Conservation (phyloP, 768 basidiomycete genomes). For the Pluteus cervinus region DNA sequence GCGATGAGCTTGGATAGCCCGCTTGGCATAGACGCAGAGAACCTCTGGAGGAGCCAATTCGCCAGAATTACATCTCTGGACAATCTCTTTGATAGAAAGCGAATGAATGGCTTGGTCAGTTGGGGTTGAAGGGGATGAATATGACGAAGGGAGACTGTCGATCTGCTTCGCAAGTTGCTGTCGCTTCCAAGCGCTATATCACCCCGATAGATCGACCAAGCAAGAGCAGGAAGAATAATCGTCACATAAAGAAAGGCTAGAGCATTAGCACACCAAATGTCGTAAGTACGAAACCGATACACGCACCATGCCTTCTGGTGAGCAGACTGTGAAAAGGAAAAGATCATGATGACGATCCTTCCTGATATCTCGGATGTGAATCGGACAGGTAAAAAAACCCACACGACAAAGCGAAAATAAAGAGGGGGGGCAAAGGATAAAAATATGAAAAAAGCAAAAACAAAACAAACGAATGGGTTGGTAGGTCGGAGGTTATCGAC, state of each 20-base stretch:
- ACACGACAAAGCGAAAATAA: too few relatives aligned
- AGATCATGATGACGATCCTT: too few relatives aligned
- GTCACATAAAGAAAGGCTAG: slow-evolving; percentile 2
- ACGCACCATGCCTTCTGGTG: slow-evolving; percentile 37
- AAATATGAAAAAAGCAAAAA: too few relatives aligned
- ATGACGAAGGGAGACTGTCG: slow-evolving; percentile 31
- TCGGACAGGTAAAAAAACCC: too few relatives aligned
- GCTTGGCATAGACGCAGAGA: slow-evolving; percentile 49
- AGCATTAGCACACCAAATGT: background rate
- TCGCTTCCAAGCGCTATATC: slow-evolving; percentile 36
- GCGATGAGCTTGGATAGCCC: slow-evolving; percentile 43
- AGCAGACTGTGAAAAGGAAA: slow-evolving; percentile 27
- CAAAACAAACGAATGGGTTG: too few relatives aligned
- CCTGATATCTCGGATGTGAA: too few relatives aligned
- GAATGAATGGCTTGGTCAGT: slow-evolving; percentile 42
- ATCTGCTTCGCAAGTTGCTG: slow-evolving; percentile 37
- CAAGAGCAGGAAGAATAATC: slow-evolving; percentile 3
- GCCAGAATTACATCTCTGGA: slow-evolving; percentile 37
- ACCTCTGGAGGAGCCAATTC: slow-evolving; percentile 33
- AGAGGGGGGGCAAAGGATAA: too few relatives aligned
- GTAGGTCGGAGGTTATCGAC: too few relatives aligned
- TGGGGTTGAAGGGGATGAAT: slow-evolving; percentile 34
- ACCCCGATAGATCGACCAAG: too few relatives aligned
- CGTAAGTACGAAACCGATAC: background rate
- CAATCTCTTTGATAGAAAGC: slow-evolving; percentile 41